A percentile compares a stretch with the other conserved stretches of the same genome.
These are phyloP conservation scores for Skeletonema marinoi DNA, from an alignment of 108 stramenopile species.

Conservation along the genomic window DNA sequence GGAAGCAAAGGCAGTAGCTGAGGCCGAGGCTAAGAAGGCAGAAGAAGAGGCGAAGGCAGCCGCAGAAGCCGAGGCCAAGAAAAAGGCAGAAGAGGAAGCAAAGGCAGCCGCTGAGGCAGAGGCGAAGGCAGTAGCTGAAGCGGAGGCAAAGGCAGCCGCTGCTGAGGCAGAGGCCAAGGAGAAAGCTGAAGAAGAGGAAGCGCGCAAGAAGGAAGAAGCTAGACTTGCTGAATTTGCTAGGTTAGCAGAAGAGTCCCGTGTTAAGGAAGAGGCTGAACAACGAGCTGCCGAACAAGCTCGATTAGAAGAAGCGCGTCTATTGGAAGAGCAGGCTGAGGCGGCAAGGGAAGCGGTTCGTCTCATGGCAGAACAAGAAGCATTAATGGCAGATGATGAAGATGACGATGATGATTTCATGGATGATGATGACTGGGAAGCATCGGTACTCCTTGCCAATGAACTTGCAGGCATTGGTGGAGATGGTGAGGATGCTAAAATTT, in stretches of 20 bases:
- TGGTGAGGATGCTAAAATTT: conserved; percentile 5
- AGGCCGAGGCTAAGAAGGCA: conserved; percentile 2
- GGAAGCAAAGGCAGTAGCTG: conserved; percentile 8
- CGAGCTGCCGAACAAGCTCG: conserved; percentile 8
- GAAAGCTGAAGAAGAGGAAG: conserved; percentile 2
- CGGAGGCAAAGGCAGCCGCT: conserved; percentile 11
- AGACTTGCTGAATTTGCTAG: conserved; percentile 2
- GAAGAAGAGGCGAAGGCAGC: background rate
- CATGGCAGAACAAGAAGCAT: conserved; percentile 1
- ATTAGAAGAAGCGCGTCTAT: conserved; percentile 16
- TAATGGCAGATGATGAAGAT: conserved; percentile 23
- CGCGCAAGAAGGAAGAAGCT: background rate
- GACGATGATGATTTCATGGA: conserved; percentile 29
- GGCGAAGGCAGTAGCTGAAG: background rate
- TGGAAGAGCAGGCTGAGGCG: conserved; percentile 27
- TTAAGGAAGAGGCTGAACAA: conserved; percentile 28
- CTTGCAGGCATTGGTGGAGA: conserved; percentile 16
- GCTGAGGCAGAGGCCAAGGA: conserved; percentile 14
- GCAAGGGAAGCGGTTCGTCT: conserved; percentile 16
- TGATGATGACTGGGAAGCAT: conserved; percentile 43
- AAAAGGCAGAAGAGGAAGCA: background rate
- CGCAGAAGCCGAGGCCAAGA: conserved; percentile 17
- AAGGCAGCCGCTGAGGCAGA: conserved; percentile 13
- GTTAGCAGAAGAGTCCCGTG: background rate
- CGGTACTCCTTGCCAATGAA: conserved; percentile 46